Evolutionary conservation across 371 early-diverging fungal species (phyloP).

Genomic region (Cokeromyces recurvatus): DNA sequence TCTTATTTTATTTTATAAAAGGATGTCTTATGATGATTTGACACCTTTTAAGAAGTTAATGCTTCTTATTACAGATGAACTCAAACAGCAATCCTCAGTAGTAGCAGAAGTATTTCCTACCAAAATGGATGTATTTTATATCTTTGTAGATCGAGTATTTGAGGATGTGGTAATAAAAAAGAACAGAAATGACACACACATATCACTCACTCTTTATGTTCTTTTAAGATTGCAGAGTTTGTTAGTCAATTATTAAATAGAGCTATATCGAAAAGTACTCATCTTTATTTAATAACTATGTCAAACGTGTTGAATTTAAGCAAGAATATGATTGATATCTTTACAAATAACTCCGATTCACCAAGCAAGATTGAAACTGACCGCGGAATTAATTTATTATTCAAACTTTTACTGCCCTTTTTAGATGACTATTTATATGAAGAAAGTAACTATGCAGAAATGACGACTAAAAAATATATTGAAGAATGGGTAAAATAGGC

Average conservation of each 20-base stretch:
- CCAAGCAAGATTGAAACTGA: constrained; percentile 30
- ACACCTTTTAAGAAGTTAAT: constrained; percentile 42
- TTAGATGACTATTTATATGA: constrained; percentile 66
- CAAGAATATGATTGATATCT: constrained; percentile 36
- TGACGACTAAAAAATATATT: constrained; percentile 30
- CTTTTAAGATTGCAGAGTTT: constrained; percentile 42
- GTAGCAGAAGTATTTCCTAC: constrained; percentile 68
- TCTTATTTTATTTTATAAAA: background rate
- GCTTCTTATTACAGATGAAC: constrained; percentile 43
- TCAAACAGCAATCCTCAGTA: constrained; percentile 58
- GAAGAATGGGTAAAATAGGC: constrained; percentile 37
- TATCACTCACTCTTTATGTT: background rate
- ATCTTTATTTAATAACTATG: constrained; percentile 34
- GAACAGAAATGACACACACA: background rate
- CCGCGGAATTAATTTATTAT: constrained; percentile 49
- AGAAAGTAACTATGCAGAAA: constrained; percentile 35
- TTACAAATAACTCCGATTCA: constrained; percentile 34
- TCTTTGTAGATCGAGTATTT: constrained; percentile 59
- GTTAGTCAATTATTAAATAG: constrained; percentile 31
- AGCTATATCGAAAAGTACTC: constrained; percentile 27
- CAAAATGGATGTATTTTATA: constrained; percentile 54
- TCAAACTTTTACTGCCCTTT: constrained; percentile 67
- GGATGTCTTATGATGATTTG: constrained; percentile 22
- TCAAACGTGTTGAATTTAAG: constrained; percentile 22
- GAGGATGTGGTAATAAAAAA: constrained; percentile 54